Evolutionary conservation across 176 grass and related monocot species (phyloP), one percentile per base, ranked within the genome.

Genomic region (Musa schizocarpa): DNA sequence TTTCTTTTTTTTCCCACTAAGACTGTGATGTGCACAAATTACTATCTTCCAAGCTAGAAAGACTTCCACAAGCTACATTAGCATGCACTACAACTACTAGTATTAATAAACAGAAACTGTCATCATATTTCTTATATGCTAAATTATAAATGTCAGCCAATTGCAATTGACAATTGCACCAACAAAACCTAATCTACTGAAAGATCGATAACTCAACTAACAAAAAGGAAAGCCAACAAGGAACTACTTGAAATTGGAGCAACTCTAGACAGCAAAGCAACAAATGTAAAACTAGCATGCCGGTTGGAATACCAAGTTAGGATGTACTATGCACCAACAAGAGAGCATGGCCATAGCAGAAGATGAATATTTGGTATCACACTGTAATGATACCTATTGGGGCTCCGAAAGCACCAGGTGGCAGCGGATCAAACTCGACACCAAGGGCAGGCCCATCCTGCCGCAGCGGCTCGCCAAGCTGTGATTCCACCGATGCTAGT

Each of bases 361-460:
- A 70, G n/a, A 8, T 50, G 69, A 54, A 51, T 8, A 65, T 5
- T 85, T 29, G n/a, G 8, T 74, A 19, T 71, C 13, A 3, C 68
- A 43, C 4, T 43, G 21, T 9, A 19, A 22, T 75, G 64, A 52
- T 89, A 99, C 91, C 91, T 66, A 99, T 85, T 69, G 96, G 96
- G 11, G 88, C 86, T 4, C 96, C 96, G 73, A 95, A 99, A 75
- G 96, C 88, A 19, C 91, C 96, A 66, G 96, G 91, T 52, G 96
- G 96, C 48, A 89, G 84, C 0, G 88, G 96, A 68, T 94, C 96
- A 54, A 99, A 99, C 54, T 85, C 88, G 19, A 87, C 65, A 6
- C 96, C 96, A 71, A 99, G 91, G 51, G 80, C 78, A 9, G 96
- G 96, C 3, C 96, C 96, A 61, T 99, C 96, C 7, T 90, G 86